These are phyloP conservation scores for Vitis riparia DNA, from an alignment of 164 flowering plant genomes.

Conservation along the genomic window DNA sequence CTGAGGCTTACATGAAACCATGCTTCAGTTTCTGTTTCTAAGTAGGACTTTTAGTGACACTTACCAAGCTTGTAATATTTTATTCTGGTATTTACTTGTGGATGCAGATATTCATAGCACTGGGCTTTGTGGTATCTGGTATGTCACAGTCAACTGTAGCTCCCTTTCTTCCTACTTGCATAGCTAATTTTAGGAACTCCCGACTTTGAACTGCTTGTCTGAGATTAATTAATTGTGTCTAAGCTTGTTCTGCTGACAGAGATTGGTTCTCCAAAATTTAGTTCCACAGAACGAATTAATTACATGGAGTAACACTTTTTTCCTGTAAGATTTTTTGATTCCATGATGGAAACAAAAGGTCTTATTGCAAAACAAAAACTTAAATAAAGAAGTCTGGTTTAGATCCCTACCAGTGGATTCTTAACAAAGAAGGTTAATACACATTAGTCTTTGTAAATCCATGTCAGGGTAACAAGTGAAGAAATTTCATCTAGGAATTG, in stretches of 20 bases:
- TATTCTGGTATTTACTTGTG: conserved; percentile 3
- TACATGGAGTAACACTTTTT: neutral
- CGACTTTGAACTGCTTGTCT: neutral
- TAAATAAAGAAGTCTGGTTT: too few species aligned
- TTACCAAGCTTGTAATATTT: neutral
- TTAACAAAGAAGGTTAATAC: too few species aligned
- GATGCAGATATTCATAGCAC: conserved; percentile 35
- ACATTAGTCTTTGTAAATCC: too few species aligned
- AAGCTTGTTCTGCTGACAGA: neutral
- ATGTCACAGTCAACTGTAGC: conserved; percentile 5
- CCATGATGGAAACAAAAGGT: too few species aligned
- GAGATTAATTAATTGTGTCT: neutral
- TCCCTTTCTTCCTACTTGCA: neutral
- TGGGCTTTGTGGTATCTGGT: conserved; percentile 45
- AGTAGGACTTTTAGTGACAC: neutral
- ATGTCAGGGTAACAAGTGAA: too few species aligned
- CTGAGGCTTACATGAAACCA: too few species aligned
- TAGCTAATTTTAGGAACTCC: neutral
- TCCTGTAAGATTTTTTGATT: too few species aligned
- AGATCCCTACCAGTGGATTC: too few species aligned
- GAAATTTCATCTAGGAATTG: too few species aligned
- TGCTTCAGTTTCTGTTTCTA: neutral
- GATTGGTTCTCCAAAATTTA: neutral
- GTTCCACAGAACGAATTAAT: neutral
- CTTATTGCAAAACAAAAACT: too few species aligned